Conservation (phyloP, 441 rosid genomes). For the Euphorbia schlechtendalii region DNA sequence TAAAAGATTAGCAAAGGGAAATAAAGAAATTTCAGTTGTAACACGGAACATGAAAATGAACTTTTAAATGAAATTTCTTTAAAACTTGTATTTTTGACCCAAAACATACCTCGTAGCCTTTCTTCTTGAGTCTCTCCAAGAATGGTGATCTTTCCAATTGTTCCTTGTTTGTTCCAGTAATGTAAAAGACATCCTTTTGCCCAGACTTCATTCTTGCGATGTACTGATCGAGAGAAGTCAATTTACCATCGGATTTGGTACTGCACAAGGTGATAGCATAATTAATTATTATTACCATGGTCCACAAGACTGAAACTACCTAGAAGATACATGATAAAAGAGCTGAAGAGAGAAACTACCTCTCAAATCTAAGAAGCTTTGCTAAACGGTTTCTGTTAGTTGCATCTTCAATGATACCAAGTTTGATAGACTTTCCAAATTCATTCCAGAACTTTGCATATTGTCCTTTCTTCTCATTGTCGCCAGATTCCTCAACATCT, state of each 20-base stretch:
- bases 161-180: slow-evolving; percentile 85
- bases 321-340: background rate
- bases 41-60: background rate
- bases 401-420: slow-evolving; percentile 89
- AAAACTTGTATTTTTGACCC: background rate
- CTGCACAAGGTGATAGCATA: slow-evolving; percentile 31
- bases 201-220: slow-evolving; percentile 86
- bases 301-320: background rate
- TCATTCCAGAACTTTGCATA: slow-evolving; percentile 88
- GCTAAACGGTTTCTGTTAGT: slow-evolving; percentile 84
- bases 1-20: background rate
- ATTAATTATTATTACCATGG: background rate
- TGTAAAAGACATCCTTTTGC: slow-evolving; percentile 84
- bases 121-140: slow-evolving; percentile 86
- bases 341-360: slow-evolving; percentile 29
- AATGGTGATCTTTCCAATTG: slow-evolving; percentile 91
- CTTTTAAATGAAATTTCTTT: background rate
- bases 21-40: background rate
- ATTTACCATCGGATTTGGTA: slow-evolving; percentile 79
- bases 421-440: slow-evolving; percentile 89
- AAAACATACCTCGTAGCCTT: slow-evolving; percentile 65
- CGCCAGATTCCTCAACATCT: slow-evolving; percentile 60
- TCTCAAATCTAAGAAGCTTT: slow-evolving; percentile 89
- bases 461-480: slow-evolving; percentile 80
- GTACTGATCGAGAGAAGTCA: slow-evolving; percentile 91